These are phyloP conservation scores for Vanrija pseudolonga DNA, from an alignment of 1,284 basidiomycete species.

Conservation along the genomic window DNA sequence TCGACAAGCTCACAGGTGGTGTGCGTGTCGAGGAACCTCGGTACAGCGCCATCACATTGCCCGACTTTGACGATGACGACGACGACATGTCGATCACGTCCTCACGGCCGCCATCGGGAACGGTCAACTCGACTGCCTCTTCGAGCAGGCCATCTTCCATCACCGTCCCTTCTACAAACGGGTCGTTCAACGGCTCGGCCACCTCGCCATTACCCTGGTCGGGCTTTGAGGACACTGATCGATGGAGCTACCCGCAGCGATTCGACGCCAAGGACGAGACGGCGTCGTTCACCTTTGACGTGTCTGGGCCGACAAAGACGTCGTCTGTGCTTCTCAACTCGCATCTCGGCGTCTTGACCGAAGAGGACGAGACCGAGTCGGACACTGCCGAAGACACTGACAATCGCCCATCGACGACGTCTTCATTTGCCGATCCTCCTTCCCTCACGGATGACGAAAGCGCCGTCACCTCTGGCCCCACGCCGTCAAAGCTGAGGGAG, in stretches of 20 bases:
- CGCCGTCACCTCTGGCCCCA: conserved; percentile 14
- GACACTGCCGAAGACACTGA: conserved; percentile 19
- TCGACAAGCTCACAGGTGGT: conserved; percentile 42
- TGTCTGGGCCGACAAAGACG: conserved; percentile 5
- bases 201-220: conserved; percentile 27
- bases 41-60: conserved; percentile 32
- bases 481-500: conserved; percentile 31
- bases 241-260: conserved; percentile 16
- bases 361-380: conserved; percentile 44
- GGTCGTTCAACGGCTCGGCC: conserved; percentile 14
- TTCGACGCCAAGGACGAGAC: conserved; percentile 27
- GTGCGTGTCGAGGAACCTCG: conserved; percentile 5
- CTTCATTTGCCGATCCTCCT: conserved; percentile 3
- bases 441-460: conserved; percentile 1
- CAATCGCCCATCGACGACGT: conserved; percentile 1
- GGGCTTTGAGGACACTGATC: conserved; percentile 13
- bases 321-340: conserved; percentile 19
- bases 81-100: conserved; percentile 22
- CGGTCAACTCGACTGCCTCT: conserved; percentile 21
- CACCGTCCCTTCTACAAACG: conserved; percentile 11
- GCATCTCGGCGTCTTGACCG: conserved; percentile 27
- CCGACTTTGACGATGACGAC: conserved; percentile 43
- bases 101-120: conserved; percentile 33
- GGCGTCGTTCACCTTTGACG: conserved; percentile 23
- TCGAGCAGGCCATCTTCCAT: conserved; percentile 33